Conservation (phyloP, 2,329 filamentous ascomycete genomes). For the Podosphaera fusca region DNA sequence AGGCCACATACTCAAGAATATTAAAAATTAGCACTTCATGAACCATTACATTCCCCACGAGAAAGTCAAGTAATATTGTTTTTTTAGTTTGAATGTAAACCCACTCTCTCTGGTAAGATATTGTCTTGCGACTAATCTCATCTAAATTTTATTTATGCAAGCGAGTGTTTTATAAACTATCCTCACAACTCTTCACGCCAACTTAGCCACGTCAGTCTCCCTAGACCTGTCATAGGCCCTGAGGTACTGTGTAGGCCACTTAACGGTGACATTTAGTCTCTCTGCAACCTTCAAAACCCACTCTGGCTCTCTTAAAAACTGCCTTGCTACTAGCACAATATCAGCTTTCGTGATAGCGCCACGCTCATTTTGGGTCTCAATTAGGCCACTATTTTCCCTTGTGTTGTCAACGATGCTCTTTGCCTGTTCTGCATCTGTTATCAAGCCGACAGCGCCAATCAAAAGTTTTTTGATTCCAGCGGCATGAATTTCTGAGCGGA, state of each 20-base stretch:
- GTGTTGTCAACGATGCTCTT: slow-evolving; percentile 20
- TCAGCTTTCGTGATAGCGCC: slow-evolving; percentile 29
- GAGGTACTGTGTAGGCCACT: slow-evolving; percentile 28
- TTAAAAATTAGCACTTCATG: no score
- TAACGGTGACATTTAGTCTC: slow-evolving; percentile 44
- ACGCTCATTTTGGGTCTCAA: slow-evolving; percentile 18
- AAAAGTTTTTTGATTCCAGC: slow-evolving; percentile 30
- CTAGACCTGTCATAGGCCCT: no score
- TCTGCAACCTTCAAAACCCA: slow-evolving; percentile 53
- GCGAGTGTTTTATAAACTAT: no score
- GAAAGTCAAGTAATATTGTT: no score
- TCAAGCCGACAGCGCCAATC: slow-evolving; percentile 53
- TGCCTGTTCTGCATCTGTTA: slow-evolving; percentile 46
- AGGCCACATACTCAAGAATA: no score
- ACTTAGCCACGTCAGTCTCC: no score
- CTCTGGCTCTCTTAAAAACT: slow-evolving; percentile 64
- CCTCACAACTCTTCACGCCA: no score
- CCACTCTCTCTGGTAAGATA: no score
- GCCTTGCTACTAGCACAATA: slow-evolving; percentile 47
- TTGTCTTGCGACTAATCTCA: no score
- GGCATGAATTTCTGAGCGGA: slow-evolving; percentile 39
- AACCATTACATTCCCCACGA: no score
- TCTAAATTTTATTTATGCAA: no score
- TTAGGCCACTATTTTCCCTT: slow-evolving; percentile 17
- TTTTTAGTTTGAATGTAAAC: no score